phyloP scores from a whole-genome alignment of 1,139 yeast species.

The Suhomyces coccinellae region DNA sequence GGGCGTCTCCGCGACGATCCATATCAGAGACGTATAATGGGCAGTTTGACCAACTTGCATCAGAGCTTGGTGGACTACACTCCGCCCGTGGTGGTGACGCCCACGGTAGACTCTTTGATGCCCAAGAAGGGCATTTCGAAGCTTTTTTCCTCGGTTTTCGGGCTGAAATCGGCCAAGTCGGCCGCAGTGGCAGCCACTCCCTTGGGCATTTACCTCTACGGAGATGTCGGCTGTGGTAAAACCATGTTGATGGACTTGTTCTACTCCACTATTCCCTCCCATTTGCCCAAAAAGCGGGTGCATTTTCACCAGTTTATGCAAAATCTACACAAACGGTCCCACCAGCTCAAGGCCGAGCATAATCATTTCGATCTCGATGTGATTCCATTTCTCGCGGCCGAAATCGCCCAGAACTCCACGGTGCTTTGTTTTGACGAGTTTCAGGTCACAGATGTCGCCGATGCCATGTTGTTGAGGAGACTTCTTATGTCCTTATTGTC shows the following conservation, averaged over 20 bases:
- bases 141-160: slow-evolving; percentile 37
- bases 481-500: slow-evolving; percentile 61
- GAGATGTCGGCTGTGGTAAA: slow-evolving; percentile 98
- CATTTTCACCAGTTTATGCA: slow-evolving; percentile 99
- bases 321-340: slow-evolving; percentile 82
- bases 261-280: slow-evolving; percentile 75
- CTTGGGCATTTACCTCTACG: slow-evolving; percentile 88
- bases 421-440: slow-evolving; percentile 93
- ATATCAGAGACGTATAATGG: slow-evolving; percentile 64
- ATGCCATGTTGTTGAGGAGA: slow-evolving; percentile 90
- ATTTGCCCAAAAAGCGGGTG: slow-evolving; percentile 72
- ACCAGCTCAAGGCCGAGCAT: slow-evolving; percentile 64
- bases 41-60: slow-evolving; percentile 55
- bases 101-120: slow-evolving; percentile 47
- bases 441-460: slow-evolving; percentile 96
- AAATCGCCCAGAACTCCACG: slow-evolving; percentile 72
- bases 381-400: slow-evolving; percentile 80
- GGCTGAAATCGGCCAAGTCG: slow-evolving; percentile 14
- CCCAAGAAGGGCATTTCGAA: slow-evolving; percentile 49
- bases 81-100: slow-evolving; percentile 57
- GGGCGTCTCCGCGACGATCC: slow-evolving; percentile 63
- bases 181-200: slow-evolving; percentile 23
- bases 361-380: slow-evolving; percentile 70
- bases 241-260: slow-evolving; percentile 98
- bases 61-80: slow-evolving; percentile 43